These are phyloP conservation scores for Talaromyces funiculosus DNA, from an alignment of 2,329 filamentous ascomycete species.

Conservation along the genomic window DNA sequence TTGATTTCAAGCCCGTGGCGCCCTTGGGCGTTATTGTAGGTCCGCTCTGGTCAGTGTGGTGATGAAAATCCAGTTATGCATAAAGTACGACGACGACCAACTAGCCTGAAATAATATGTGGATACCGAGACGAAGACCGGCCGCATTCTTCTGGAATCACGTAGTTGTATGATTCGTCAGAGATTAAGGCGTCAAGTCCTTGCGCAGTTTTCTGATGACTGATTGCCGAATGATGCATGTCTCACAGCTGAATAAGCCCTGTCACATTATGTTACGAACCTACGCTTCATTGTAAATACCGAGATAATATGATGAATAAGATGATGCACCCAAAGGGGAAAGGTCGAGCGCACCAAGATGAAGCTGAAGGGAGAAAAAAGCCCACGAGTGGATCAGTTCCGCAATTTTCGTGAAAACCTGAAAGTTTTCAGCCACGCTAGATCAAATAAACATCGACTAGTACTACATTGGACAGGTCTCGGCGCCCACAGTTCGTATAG, in stretches of 20 bases:
- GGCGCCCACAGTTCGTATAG: neutral
- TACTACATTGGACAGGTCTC: neutral
- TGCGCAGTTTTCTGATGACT: neutral
- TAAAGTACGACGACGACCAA: neutral
- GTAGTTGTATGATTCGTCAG: no score
- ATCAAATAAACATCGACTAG: neutral
- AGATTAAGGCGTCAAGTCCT: neutral
- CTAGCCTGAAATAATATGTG: neutral
- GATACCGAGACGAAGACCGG: neutral
- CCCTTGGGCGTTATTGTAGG: neutral
- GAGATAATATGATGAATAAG: neutral
- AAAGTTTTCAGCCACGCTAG: neutral
- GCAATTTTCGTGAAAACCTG: neutral
- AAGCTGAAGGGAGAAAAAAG: neutral
- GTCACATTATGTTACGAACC: neutral
- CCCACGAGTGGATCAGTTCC: neutral
- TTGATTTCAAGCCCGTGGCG: neutral
- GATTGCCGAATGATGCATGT: neutral
- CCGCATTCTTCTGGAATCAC: constrained; percentile 2
- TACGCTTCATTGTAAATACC: neutral
- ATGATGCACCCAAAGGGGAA: neutral
- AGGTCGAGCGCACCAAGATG: neutral
- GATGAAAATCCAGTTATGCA: neutral
- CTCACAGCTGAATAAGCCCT: neutral
- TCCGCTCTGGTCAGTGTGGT: neutral